A percentile compares a stretch with the other conserved stretches of the same genome.
Conservation (phyloP, 169 alveolate genomes). For the Amoebophrya sp. region DNA sequence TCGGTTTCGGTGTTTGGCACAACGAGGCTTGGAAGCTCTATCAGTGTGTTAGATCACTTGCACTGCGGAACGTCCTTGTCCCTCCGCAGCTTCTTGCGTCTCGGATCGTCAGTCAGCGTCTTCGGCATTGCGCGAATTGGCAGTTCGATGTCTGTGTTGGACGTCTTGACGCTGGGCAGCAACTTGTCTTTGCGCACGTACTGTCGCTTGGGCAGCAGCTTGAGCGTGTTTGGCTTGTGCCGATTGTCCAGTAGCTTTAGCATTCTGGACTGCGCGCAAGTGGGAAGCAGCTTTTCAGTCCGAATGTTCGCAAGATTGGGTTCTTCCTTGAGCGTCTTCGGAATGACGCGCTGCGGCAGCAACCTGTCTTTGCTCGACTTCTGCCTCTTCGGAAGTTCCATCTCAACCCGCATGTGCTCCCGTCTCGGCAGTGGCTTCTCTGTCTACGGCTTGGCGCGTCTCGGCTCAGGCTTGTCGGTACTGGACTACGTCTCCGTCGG, state of each 20-base stretch:
- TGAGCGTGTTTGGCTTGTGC: not conserved
- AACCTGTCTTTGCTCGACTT: not conserved
- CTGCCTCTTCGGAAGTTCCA: not conserved
- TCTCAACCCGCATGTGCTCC: not conserved
- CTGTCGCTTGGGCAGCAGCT: constrained; percentile 23
- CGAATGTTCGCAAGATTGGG: constrained; percentile 25
- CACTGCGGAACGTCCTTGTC: not conserved
- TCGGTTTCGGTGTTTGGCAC: not conserved
- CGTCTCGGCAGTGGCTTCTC: not conserved
- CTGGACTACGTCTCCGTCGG: constrained; percentile 15
- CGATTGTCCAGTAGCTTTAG: not conserved
- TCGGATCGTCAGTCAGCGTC: not conserved
- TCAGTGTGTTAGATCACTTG: not conserved
- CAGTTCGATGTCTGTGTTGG: not conserved
- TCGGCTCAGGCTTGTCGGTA: not conserved
- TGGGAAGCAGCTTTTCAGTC: not conserved
- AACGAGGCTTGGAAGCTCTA: not conserved
- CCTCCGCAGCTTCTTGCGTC: not conserved
- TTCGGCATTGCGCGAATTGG: constrained; percentile 11
- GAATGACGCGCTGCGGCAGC: not conserved
- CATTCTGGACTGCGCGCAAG: not conserved
- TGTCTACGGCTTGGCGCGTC: not conserved
- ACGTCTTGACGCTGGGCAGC: not conserved
- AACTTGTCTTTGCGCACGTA: not conserved
- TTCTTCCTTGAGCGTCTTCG: not conserved